Base-by-base conservation (phyloP, 169 alveolate species). In the Cryptosporidium tyzzeri region DNA sequence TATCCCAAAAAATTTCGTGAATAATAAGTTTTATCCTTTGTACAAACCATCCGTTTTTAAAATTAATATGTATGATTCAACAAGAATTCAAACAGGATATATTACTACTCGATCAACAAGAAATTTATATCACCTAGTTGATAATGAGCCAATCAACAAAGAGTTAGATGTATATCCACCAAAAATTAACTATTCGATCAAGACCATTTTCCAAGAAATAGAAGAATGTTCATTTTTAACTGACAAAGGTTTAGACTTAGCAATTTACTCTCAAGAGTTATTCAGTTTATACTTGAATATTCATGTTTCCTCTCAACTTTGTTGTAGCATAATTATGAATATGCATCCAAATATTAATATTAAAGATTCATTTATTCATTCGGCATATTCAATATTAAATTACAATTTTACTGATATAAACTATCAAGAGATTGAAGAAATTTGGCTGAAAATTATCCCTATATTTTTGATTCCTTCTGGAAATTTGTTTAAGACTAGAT, bases 221-320 rank as follows among this genome's bases (percentile, higher is more conserved):
- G 29, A 45, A n/a, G 89, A 80, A 41, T 80, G 89, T 65, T 39
- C 80, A n/a, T 8, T 8, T 26, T 62, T 80, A 31, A 80, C 89
- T 3, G 51, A 80, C 29, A 80, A 67, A 48, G 89, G 89, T 18
- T 62, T 80, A 33, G 89, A 80, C 41, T 44, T 80, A 51, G 89
- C 89, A 10, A 31, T 62, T 18, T 80, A 41, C 26, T 41, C 75
- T 21, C 62, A 44, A 39, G 68, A 80, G 10, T 14, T 80, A 16
- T 41, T 45, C 23, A 31, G 3, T 37, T 31, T 39, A 3, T n/a
- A 80, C 39, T 80, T 80, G 23, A 48, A 80, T 41, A 59, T 62
- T 26, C 48, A 44, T 1, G 39, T 80, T 35, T 21, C 61, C 26
- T 26, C 44, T 37, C 29, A 68, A 39, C 29, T 80, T 37, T 41